Conservation (phyloP, 176 grass and related monocot species). For the Coix lacrymajobi region DNA sequence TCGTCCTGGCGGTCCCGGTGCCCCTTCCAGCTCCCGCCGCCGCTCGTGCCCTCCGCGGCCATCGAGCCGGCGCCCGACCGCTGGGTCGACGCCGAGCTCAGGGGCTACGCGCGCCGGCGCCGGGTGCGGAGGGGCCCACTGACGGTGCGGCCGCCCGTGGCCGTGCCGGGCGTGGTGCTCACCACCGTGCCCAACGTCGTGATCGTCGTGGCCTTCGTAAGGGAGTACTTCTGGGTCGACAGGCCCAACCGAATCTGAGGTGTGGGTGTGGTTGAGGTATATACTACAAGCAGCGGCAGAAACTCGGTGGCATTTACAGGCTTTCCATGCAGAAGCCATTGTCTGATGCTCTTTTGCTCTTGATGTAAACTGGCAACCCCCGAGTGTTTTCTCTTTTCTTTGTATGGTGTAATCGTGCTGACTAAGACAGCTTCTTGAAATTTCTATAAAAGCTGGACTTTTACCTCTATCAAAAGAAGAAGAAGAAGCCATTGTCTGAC, state of each 20-base stretch:
- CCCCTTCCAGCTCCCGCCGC: slow-evolving; percentile 76
- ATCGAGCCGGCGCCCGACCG: slow-evolving; percentile 52
- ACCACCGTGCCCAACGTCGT: slow-evolving; percentile 20
- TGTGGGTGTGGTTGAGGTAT: background rate
- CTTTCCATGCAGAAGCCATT: background rate
- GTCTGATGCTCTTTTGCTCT: background rate
- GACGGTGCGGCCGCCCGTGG: slow-evolving; percentile 12
- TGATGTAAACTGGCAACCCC: background rate
- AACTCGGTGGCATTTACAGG: background rate
- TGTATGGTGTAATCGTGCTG: background rate
- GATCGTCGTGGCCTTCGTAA: slow-evolving; percentile 23
- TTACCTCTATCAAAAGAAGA: background rate
- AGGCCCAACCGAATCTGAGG: slow-evolving; percentile 24
- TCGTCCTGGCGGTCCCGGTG: slow-evolving; percentile 74
- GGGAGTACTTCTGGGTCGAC: slow-evolving; percentile 37
- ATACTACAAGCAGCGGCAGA: no score
- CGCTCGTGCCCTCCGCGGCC: slow-evolving; percentile 39
- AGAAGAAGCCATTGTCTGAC: background rate
- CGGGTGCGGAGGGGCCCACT: slow-evolving; percentile 26
- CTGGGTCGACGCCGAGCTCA: slow-evolving; percentile 39
- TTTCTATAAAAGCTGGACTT: background rate
- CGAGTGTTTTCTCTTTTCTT: background rate
- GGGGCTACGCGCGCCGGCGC: slow-evolving; percentile 34
- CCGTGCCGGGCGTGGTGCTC: slow-evolving; percentile 28
- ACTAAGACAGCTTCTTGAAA: background rate